Evolutionary conservation across 2,329 filamentous ascomycete genomes (phyloP), one percentile per base, ranked within the genome.

Genomic region (Colletotrichum lindemuthianum): DNA sequence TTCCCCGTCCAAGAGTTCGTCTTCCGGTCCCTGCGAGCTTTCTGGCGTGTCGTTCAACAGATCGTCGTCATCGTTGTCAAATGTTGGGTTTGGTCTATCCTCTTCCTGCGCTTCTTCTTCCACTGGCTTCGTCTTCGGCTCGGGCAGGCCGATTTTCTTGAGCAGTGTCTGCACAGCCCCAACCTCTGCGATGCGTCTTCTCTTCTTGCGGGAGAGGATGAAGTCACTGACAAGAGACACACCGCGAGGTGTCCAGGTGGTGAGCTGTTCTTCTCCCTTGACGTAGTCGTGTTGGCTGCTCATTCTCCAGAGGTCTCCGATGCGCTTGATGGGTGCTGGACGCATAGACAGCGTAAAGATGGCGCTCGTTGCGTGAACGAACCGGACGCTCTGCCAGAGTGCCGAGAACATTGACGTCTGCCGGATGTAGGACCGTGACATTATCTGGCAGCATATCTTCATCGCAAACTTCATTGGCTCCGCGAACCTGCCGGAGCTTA

Each of bases 281-380:
- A 99, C 92, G 73, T 97, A 98, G 75, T 97, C 93, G 72, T 97
- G 91, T 65, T 92, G 90, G 13, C 94, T 98, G 76, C 93, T 96
- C 88, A 98, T 93, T 59, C 96, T 88, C 96, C 96, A 99, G 11
- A 99, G 83, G 74, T 99, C 96, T 3, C 93, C 93, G 0, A 93
- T 92, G 50, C 92, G 88, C 78, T 97, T 97, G 54, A 97, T 93
- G 3, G 93, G 93, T 8, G 92, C 90, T 0, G 96, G 96, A 36
- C 93, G 90, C 76, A 98, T 90, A 6, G 89, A 89, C 53, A 98
- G 81, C 1, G 92, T 93, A 77, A 97, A 99, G 63, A 97, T 92
- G 48, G 88, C 89, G 16, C 92, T 92, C 0, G 91, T 92, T 8
- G 94, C 96, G 73, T 93, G 93, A 7, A 97, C 92, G 64, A 97